Evolutionary conservation across 768 basidiomycete species (phyloP).

Genomic region (Podaxis pistillaris): DNA sequence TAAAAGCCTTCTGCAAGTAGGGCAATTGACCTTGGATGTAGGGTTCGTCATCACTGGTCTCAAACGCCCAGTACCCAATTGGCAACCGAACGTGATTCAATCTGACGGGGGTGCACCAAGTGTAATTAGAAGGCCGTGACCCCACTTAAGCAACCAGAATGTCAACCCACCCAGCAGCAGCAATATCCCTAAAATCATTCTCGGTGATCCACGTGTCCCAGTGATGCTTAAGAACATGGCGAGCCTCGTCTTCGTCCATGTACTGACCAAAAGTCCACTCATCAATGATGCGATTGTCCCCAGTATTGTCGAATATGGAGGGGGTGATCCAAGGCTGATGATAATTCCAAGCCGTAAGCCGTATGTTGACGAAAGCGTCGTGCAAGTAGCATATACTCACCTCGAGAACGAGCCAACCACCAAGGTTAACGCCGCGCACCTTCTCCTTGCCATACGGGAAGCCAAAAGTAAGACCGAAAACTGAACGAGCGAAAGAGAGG

Average conservation of each 20-base stretch:
- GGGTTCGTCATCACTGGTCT: constrained; percentile 72
- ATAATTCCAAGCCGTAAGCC: not conserved
- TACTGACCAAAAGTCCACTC: constrained; percentile 75
- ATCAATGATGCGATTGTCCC: constrained; percentile 60
- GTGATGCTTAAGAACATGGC: constrained; percentile 49
- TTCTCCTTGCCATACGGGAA: constrained; percentile 72
- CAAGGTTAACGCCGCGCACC: constrained; percentile 83
- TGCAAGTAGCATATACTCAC: constrained; percentile 23
- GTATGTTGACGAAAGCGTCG: constrained; percentile 3
- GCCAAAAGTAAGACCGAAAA: constrained; percentile 38
- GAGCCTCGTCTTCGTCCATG: constrained; percentile 49
- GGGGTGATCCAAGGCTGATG: constrained; percentile 74
- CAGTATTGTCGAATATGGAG: constrained; percentile 65
- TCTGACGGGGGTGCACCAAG: constrained; percentile 29
- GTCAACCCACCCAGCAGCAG: constrained; percentile 61
- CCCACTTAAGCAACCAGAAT: not conserved
- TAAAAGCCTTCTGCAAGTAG: constrained; percentile 61
- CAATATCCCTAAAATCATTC: constrained; percentile 69
- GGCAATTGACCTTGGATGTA: constrained; percentile 73
- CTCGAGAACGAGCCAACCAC: constrained; percentile 52
- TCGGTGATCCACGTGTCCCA: constrained; percentile 86
- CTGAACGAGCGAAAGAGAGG: constrained; percentile 21
- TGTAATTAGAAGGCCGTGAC: not conserved
- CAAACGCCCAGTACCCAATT: constrained; percentile 89
- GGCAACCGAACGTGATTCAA: constrained; percentile 81